phyloP scores from a whole-genome alignment of 495 filamentous ascomycete species.

The Immersiella caudata region DNA sequence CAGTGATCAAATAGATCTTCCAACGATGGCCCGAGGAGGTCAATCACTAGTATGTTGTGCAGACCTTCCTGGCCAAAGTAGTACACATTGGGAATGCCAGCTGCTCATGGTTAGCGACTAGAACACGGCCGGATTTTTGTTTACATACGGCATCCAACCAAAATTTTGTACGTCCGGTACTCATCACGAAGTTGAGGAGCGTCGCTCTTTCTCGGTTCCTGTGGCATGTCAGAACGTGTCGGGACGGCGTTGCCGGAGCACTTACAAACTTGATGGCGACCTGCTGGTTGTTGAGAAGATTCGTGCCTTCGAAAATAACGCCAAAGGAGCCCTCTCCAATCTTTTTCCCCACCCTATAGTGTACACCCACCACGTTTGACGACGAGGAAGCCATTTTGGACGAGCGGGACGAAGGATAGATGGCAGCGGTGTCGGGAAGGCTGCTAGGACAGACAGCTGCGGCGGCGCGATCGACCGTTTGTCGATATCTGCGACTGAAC shows the following conservation, averaged over 20 bases:
- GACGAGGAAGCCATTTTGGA: constrained; percentile 84
- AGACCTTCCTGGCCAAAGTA: constrained; percentile 99
- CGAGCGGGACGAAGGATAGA: background rate
- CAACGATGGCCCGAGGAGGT: constrained; percentile 91
- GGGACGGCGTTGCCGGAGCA: constrained; percentile 29
- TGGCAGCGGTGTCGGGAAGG: background rate
- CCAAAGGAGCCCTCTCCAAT: constrained; percentile 99
- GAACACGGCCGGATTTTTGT: constrained; percentile 22
- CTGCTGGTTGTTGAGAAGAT: constrained; percentile 98
- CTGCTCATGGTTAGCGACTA: constrained; percentile 48
- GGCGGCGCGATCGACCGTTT: background rate
- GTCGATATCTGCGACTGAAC: constrained; percentile 1
- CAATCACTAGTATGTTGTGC: constrained; percentile 99
- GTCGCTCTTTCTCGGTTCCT: constrained; percentile 99
- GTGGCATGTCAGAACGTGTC: background rate
- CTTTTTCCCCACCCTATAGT: constrained; percentile 99
- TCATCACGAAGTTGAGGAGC: constrained; percentile 97
- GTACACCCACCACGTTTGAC: constrained; percentile 97
- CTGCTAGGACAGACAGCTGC: constrained; percentile 7
- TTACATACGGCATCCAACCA: constrained; percentile 96
- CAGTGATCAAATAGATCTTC: constrained; percentile 99
- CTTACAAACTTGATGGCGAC: constrained; percentile 99
- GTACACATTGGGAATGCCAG: constrained; percentile 99
- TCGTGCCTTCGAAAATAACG: constrained; percentile 98
- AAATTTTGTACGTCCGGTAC: constrained; percentile 98